A percentile compares a stretch with the other conserved stretches of the same genome.
These are phyloP conservation scores for Borovskyia barvae DNA, from an alignment of 208 protist genomes.

Conservation along the genomic window DNA sequence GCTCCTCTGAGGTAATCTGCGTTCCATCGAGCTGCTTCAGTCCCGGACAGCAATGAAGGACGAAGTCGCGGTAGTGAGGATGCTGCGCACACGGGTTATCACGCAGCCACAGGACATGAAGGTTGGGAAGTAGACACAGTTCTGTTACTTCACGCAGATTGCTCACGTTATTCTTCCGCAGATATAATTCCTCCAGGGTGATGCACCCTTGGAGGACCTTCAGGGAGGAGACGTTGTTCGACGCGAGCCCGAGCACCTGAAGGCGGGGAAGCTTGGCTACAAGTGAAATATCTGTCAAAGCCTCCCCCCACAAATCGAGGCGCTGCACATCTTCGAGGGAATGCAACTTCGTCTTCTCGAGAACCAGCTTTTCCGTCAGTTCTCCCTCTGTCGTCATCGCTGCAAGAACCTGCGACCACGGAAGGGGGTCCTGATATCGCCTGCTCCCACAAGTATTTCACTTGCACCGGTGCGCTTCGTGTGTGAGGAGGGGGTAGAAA, in stretches of 20 bases:
- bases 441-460: too few relatives aligned
- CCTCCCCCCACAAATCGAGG: constrained; percentile 90
- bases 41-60: constrained; percentile 79
- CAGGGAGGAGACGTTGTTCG: constrained; percentile 83
- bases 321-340: constrained; percentile 79
- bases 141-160: constrained; percentile 74
- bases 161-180: constrained; percentile 90
- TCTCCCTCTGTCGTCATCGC: too few relatives aligned
- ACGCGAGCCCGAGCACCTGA: constrained; percentile 82
- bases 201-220: constrained; percentile 64
- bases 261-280: constrained; percentile 70
- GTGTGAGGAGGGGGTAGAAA: too few relatives aligned
- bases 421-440: too few relatives aligned
- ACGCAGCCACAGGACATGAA: constrained; percentile 90
- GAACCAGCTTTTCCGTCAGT: constrained; percentile 82
- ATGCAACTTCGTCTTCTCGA: constrained; percentile 85
- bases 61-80: constrained; percentile 83
- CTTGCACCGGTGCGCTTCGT: too few relatives aligned
- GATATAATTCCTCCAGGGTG: constrained; percentile 87
- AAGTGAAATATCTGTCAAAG: constrained; percentile 78
- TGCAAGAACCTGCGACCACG: too few relatives aligned
- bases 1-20: constrained; percentile 70
- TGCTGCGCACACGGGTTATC: constrained; percentile 91
- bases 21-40: constrained; percentile 87
- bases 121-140: constrained; percentile 59